Evolutionary conservation across 352 stramenopile genomes (phyloP), one percentile per base, ranked within the genome.

Genomic region (Pseudoperonospora humuli): DNA sequence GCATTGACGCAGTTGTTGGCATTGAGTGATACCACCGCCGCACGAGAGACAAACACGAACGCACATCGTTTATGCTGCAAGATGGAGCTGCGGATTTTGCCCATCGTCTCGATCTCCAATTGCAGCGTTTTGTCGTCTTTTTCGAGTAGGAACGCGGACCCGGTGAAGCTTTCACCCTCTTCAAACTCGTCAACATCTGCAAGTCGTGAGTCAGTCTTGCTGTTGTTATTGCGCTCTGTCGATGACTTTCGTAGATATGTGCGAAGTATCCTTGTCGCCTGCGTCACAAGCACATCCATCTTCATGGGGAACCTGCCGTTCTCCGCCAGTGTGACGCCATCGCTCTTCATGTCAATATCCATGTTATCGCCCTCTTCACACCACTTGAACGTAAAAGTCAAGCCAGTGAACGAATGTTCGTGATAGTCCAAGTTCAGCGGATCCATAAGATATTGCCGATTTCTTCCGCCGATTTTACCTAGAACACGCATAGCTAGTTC

Each of bases 391-490:
- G 39, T 61, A 21, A 78, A 84, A 11, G 58, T 69, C 43, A 74
- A 66, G 9, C 65, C 66, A 11, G 50, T 67, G 44, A 64, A 73
- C 13, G 64, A 68, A 19, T 68, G 64, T 20, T 70, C 64, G 28
- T 51, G 40, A 20, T 67, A 81, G 23, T 85, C 57, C 10, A 95
- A 46, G 33, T 85, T 67, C 23, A 90, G 50, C 11, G 76, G 67
- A 44, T 93, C 81, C 71, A 85, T 89, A n/a, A 94, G 67, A 45
- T 92, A 94, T 50, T 90, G 79, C 3, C 85, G 78, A 60, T 94
- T 95, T 25, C 84, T 84, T 8, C 96, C 96, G 27, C 96, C 96
- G 33, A 99, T 90, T 65, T 99, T 99, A 29, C 96, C 96, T 13
- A 99, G 56, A 20, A 98, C 90, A n/a, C 90, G 80, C 61, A 97